A percentile compares a stretch with the other conserved stretches of the same genome.
Evolutionary conservation across 352 stramenopile species (phyloP).

Genomic region (Phytophthora vignae): DNA sequence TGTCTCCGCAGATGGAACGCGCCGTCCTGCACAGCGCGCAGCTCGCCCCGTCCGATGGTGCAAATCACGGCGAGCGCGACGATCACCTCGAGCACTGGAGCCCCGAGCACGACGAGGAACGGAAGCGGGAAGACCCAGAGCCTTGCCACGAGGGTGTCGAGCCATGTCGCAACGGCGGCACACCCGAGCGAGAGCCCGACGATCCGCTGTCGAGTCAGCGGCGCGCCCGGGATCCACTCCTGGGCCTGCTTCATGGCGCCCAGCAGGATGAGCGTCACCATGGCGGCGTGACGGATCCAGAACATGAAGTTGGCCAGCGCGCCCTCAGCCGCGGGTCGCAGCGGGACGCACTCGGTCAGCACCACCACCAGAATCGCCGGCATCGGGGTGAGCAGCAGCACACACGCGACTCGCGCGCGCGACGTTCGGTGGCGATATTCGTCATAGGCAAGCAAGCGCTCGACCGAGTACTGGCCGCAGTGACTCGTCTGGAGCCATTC

Average conservation of each 20-base stretch:
- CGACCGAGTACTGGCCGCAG: conserved; percentile 26
- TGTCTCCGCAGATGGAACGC: conserved; percentile 14
- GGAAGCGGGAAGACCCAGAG: conserved; percentile 34
- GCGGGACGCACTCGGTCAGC: conserved; percentile 3
- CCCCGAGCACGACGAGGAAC: conserved; percentile 28
- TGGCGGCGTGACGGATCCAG: conserved; percentile 28
- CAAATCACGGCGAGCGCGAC: conserved; percentile 24
- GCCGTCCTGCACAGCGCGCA: conserved; percentile 10
- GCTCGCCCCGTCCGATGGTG: conserved; percentile 15
- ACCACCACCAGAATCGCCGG: conserved; percentile 6
- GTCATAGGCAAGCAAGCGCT: conserved; percentile 20
- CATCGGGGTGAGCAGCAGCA: conserved; percentile 12
- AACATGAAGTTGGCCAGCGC: conserved; percentile 27
- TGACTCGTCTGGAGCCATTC: conserved; percentile 31
- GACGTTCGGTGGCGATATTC: conserved; percentile 32
- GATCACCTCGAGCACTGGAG: conserved; percentile 23
- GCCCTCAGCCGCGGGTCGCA: conserved; percentile 2
- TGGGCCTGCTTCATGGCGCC: conserved; percentile 18
- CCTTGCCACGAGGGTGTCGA: conserved; percentile 19
- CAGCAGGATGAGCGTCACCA: conserved; percentile 17
- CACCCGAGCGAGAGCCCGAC: conserved; percentile 6
- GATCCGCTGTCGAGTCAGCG: conserved; percentile 10
- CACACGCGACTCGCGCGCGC: conserved; percentile 2
- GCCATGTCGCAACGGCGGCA: conserved; percentile 12
- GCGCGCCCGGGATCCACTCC: conserved; percentile 15